Percentiles rank a stretch among this genome's conserved stretches.
These are phyloP conservation scores for Geranium rotundifolium DNA, from an alignment of 345 rosid genomes.

Conservation along the genomic window DNA sequence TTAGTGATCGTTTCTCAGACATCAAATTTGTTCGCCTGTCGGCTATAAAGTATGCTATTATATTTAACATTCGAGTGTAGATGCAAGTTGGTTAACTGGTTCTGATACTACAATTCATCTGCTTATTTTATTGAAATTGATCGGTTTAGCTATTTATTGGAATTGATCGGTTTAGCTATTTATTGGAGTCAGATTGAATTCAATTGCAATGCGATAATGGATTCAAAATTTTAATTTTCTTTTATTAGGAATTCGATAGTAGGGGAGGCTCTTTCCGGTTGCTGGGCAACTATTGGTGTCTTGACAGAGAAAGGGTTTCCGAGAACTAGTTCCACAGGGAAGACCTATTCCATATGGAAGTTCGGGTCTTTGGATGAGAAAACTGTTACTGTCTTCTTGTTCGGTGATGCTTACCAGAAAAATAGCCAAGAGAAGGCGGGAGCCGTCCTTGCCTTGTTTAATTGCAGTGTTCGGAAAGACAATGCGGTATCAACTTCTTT, in stretches of 20 bases:
- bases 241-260: constrained; percentile 53
- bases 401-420: constrained; percentile 69
- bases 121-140: no score
- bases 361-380: constrained; percentile 53
- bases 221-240: neutral
- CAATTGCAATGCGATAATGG: neutral
- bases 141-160: neutral
- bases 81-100: neutral
- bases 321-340: constrained; percentile 65
- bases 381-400: constrained; percentile 66
- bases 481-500: constrained; percentile 27
- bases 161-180: no score
- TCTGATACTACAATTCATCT: no score
- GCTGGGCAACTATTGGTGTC: constrained; percentile 86
- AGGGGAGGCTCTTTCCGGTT: constrained; percentile 69
- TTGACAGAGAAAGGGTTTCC: constrained; percentile 68
- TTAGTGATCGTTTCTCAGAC: constrained; percentile 55
- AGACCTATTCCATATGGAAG: constrained; percentile 65
- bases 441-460: constrained; percentile 65
- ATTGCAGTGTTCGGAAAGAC: constrained; percentile 59
- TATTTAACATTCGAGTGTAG: neutral
- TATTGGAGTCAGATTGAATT: neutral
- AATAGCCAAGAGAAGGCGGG: constrained; percentile 50
- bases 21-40: constrained; percentile 68
- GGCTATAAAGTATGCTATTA: constrained; percentile 43